Percentiles rank a stretch among this genome's conserved stretches.
These are phyloP conservation scores for Rhodomyrtus psidioides DNA, from an alignment of 441 rosid species.

Conservation along the genomic window DNA sequence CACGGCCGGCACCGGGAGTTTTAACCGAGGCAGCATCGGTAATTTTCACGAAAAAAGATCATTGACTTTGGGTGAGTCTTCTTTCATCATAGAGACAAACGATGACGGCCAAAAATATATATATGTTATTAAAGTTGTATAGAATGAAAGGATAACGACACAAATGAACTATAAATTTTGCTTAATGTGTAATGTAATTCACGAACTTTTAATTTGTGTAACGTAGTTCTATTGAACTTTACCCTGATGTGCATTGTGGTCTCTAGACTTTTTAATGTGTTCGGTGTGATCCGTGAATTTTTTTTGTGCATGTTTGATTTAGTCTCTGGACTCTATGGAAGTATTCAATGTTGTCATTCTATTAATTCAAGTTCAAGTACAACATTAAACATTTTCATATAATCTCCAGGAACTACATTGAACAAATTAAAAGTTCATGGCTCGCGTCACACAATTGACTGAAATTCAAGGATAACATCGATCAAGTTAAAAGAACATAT, in stretches of 20 bases:
- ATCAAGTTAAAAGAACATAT: not conserved
- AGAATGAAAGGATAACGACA: not conserved
- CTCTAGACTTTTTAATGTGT: not conserved
- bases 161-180: too few relatives aligned
- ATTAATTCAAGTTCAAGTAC: too few relatives aligned
- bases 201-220: too few relatives aligned
- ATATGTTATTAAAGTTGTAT: not conserved
- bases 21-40: not conserved
- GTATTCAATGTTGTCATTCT: too few relatives aligned
- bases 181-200: not conserved
- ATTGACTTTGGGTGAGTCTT: not conserved
- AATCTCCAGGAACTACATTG: fast-evolving
- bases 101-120: not conserved
- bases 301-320: too few relatives aligned
- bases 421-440: fast-evolving
- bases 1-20: not conserved
- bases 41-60: not conserved
- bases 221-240: too few relatives aligned
- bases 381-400: too few relatives aligned
- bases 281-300: not conserved
- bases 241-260: not conserved
- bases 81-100: not conserved
- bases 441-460: fast-evolving
- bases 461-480: fast-evolving
- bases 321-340: not conserved